Base-by-base conservation (phyloP, 441 rosid species). In the Isatis lusitanica region DNA sequence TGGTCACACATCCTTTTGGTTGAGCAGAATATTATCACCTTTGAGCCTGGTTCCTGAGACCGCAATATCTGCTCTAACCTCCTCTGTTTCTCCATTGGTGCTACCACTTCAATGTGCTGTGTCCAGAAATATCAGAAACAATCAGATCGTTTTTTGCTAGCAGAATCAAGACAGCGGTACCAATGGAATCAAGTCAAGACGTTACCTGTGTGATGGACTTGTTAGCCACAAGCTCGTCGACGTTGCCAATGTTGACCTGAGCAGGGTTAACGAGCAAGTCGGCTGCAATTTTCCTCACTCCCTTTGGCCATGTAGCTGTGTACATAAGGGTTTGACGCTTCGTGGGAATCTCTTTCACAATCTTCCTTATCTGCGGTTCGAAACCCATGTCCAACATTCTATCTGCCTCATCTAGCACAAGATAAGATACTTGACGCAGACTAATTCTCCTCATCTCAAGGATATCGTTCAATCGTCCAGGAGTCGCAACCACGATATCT, bases 371-470 rank as follows among this genome's bases (percentile, higher is more conserved):
- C 72, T 95, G 99, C 36, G 99, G 99, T 73, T 95, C 99, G 73
- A 95, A 95, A 50, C 99, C 99, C 99, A 95, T 95, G 80, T 95
- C 99, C 76, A 95, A 80, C 99, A 95, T 95, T 64, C 98, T 92
- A 84, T 95, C 99, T 71, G 99, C 99, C 85, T 95, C 99, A 72
- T 95, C 98, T 17, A 93, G 83, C 73, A 95, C 99, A 68, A 95
- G 98, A 83, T 93, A 93, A 40, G 98, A 93, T 65, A 95, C 86
- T 78, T 95, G 99, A 61, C 66, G 76, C 40, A 95, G 93, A 87
- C 92, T 91, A 59, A 95, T 79, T 79, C 88, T 91, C 85, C 85
- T 90, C 99, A 93, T 95, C 75, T 95, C 98, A 31, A 95, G 97
- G 73, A 95, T 93, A 80, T 95, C 99, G 81, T 95, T 95, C 85